Percentiles rank a stretch among this genome's conserved stretches.
These are phyloP conservation scores for Patellaria atrata DNA, from an alignment of 495 filamentous ascomycete genomes.

Conservation along the genomic window DNA sequence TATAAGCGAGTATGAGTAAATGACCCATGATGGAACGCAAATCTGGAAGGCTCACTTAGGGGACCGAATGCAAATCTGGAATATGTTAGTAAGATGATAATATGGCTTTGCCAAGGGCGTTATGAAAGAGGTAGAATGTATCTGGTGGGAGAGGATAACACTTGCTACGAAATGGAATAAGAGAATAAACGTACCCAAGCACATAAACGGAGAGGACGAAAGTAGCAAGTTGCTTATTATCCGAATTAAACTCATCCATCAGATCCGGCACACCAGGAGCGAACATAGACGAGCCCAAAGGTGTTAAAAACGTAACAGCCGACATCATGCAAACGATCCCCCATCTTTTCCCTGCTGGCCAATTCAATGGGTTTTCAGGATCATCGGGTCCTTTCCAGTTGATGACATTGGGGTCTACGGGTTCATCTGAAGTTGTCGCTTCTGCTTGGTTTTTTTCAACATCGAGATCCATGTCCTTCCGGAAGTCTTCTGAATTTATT, in stretches of 20 bases:
- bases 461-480: no score
- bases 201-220: conserved; percentile 34
- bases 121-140: no score
- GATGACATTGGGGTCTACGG: conserved; percentile 3
- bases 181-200: conserved; percentile 17
- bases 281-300: conserved; percentile 17
- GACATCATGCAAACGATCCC: conserved; percentile 14
- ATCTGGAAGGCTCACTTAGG: conserved; percentile 10
- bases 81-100: no score
- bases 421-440: no score
- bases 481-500: no score
- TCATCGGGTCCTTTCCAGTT: conserved; percentile 11
- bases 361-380: conserved; percentile 12
- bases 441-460: no score
- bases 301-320: conserved; percentile 18
- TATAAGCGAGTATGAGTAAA: neutral
- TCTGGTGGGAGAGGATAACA: neutral
- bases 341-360: conserved; percentile 11
- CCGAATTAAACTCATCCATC: conserved; percentile 18
- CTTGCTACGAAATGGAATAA: neutral
- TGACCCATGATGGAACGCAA: no score
- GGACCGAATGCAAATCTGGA: conserved; percentile 20
- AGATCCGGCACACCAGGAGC: conserved; percentile 19
- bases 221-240: conserved; percentile 12
- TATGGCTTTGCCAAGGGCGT: no score